These are phyloP conservation scores for Fonsecaea monophora DNA, from an alignment of 2,329 filamentous ascomycete species.

Conservation along the genomic window DNA sequence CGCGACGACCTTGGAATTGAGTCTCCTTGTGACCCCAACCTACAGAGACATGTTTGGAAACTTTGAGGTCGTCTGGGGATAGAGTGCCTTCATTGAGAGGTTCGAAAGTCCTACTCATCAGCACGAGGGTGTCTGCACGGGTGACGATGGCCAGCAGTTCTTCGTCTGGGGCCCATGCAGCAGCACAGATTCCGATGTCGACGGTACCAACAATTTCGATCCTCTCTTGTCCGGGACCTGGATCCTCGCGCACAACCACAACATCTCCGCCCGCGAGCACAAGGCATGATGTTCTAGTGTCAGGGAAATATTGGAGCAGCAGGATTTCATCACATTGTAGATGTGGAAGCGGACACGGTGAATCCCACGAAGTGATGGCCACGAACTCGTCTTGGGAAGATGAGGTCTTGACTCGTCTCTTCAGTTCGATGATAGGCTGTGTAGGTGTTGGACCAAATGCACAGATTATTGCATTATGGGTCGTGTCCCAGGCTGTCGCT, in stretches of 20 bases:
- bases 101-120: constrained; percentile 93
- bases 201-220: constrained; percentile 97
- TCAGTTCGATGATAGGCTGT: constrained; percentile 76
- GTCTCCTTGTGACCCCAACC: constrained; percentile 99
- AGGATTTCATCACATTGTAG: constrained; percentile 77
- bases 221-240: constrained; percentile 70
- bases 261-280: constrained; percentile 92
- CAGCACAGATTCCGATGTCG: constrained; percentile 86
- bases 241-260: constrained; percentile 77
- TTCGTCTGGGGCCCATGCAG: constrained; percentile 93
- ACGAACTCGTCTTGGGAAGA: constrained; percentile 46
- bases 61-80: constrained; percentile 76
- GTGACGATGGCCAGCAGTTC: constrained; percentile 87
- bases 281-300: constrained; percentile 77
- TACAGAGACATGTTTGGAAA: constrained; percentile 93
- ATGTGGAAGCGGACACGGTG: constrained; percentile 78
- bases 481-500: constrained; percentile 83
- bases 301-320: constrained; percentile 82
- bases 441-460: constrained; percentile 79
- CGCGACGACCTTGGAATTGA: constrained; percentile 92
- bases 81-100: constrained; percentile 77
- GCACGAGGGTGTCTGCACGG: constrained; percentile 76
- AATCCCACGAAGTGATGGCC: constrained; percentile 84
- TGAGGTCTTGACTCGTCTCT: constrained; percentile 48
- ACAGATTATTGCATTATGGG: constrained; percentile 70